phyloP scores from a whole-genome alignment of 306 rosid genomes.

The Senna siamea region DNA sequence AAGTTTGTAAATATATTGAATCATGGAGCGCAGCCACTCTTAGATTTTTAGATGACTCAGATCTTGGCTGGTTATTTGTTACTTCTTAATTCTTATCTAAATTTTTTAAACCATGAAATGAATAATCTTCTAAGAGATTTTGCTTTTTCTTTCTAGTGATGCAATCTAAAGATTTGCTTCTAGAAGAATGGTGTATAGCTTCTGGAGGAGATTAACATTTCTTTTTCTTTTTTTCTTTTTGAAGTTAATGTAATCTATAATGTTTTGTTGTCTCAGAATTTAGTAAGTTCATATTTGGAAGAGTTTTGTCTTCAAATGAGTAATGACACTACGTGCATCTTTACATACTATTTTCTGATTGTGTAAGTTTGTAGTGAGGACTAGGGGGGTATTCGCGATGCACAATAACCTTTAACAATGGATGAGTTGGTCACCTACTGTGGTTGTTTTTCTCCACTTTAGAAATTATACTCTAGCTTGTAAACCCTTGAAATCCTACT shows the following conservation, averaged over 20 bases:
- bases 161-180: slow-evolving; percentile 11
- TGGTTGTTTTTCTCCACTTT: neutral
- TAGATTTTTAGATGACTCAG: neutral
- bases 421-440: neutral
- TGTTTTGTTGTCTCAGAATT: slow-evolving; percentile 12
- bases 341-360: neutral
- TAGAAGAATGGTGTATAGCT: neutral
- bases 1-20: neutral
- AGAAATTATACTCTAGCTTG: neutral
- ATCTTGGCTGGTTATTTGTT: neutral
- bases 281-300: neutral
- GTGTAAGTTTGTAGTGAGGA: neutral
- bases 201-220: neutral
- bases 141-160: slow-evolving; percentile 1
- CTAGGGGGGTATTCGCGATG: neutral
- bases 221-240: no score
- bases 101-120: neutral
- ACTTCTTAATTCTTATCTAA: neutral
- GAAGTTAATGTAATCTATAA: neutral
- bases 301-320: neutral
- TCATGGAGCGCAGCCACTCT: neutral
- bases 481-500: slow-evolving; percentile 5
- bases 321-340: neutral
- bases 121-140: neutral
- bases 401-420: neutral